These are phyloP conservation scores for Pouteria campechiana DNA, from an alignment of 179 eudicot genomes.

Conservation along the genomic window DNA sequence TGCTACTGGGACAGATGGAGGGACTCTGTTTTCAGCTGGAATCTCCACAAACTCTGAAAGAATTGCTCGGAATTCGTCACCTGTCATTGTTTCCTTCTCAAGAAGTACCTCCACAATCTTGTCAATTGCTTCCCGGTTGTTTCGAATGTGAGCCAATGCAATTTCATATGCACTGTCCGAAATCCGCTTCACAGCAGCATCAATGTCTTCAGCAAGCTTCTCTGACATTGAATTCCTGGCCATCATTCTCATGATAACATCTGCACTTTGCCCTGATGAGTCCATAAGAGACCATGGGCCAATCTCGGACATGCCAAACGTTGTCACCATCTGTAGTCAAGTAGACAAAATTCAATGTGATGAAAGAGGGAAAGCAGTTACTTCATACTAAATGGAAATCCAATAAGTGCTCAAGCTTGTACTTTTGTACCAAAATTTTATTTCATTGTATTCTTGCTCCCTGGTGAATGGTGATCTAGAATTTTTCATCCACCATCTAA, in stretches of 20 bases:
- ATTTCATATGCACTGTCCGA: slow-evolving; percentile 82
- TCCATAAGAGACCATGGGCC: slow-evolving; percentile 99
- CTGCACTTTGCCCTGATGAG: slow-evolving; percentile 68
- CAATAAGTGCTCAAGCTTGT: too few relatives aligned
- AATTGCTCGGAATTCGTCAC: slow-evolving; percentile 92
- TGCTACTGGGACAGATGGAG: slow-evolving; percentile 33
- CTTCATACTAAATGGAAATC: too few relatives aligned
- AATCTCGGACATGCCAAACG: slow-evolving; percentile 96
- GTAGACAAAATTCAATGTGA: neutral
- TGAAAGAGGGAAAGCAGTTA: too few relatives aligned
- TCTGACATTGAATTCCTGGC: slow-evolving; percentile 99
- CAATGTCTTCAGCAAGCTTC: slow-evolving; percentile 93
- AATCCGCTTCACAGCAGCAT: slow-evolving; percentile 67
- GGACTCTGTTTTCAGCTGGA: slow-evolving; percentile 72
- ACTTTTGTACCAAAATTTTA: too few relatives aligned
- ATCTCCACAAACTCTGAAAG: slow-evolving; percentile 78
- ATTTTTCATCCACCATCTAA: too few relatives aligned
- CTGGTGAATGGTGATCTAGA: too few relatives aligned
- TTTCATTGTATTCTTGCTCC: too few relatives aligned
- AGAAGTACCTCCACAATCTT: slow-evolving; percentile 96
- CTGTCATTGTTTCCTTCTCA: slow-evolving; percentile 87
- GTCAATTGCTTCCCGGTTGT: slow-evolving; percentile 95
- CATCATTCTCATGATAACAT: slow-evolving; percentile 99
- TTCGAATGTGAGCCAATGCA: slow-evolving; percentile 68
- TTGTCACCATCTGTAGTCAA: slow-evolving; percentile 70